Base-by-base conservation (phyloP, 768 basidiomycete genomes). In the Boletus eberwhitei region DNA sequence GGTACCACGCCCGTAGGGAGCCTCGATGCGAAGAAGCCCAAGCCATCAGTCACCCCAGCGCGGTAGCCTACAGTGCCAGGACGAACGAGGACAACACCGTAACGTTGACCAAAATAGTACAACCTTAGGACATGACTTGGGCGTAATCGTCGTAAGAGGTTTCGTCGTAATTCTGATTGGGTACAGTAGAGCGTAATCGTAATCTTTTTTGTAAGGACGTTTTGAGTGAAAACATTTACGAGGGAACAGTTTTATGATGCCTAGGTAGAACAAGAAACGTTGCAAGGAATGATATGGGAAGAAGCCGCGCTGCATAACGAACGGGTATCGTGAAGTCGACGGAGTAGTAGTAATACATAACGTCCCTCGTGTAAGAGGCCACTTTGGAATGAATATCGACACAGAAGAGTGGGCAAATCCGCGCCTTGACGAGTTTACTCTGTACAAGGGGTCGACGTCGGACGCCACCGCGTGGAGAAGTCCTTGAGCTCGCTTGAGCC, bases 151-250 rank as follows among this genome's bases (percentile, higher is more conserved):
- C 32, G 37, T 54, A 24, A 53, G 52, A 2, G 6, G 19, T 22
- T 50, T 46, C 42, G 24, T 59, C 40, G 17, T 53, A 51, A 47
- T 55, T 43, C 14, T 40, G 32, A 21, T 54, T 54, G 7, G 4
- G 50, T 64, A 67, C 22, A 48, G 45, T 64, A 67, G 16, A 62
- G 5, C n/a, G 50, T 58, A 58, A 26, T 46, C 37, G 35, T 67
- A 64, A 56, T 58, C 16, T 31, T 32, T 32, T 32, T 32, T n/a
- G n/a, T 0, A 21, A 44, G 38, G 39, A 46, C 39, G 41, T 52
- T 52, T 26, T 29, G 17, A 14, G 29, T 32, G n/a, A 17, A 8
- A 37, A 22, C 22, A 22, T 22, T 31, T 46, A n/a, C 35, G 1
- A 14, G 22, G 21, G 29, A 35, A 46, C 16, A 26, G 36, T 19